A percentile compares a stretch with the other conserved stretches of the same genome.
phyloP scores from a whole-genome alignment of 129 eudicot genomes.

The Flaveria brownii region DNA sequence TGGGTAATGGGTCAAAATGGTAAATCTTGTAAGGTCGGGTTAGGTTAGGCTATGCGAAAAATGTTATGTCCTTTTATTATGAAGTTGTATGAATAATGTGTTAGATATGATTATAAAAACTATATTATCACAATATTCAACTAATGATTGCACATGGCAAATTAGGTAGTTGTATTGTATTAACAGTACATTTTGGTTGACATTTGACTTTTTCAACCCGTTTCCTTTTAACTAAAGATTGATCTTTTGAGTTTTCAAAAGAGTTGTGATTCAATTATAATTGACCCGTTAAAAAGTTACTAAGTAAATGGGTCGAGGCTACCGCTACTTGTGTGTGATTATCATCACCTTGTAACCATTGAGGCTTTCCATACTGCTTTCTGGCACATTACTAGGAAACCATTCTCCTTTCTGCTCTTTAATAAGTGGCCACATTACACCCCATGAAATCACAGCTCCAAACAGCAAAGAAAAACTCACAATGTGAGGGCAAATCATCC shows the following conservation, averaged over 20 bases:
- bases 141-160: too few species aligned
- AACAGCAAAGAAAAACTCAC: slow-evolving; percentile 84
- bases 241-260: too few species aligned
- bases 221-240: background rate
- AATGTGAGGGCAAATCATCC: slow-evolving; percentile 91
- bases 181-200: background rate
- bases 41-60: background rate
- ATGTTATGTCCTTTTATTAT: background rate
- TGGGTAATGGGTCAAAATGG: background rate
- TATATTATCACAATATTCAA: too few species aligned
- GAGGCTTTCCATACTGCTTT: slow-evolving; percentile 76
- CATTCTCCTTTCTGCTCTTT: slow-evolving; percentile 64
- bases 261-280: background rate
- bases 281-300: background rate
- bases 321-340: background rate
- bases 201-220: background rate
- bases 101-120: background rate
- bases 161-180: too few species aligned
- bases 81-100: background rate
- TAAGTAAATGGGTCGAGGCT: background rate
- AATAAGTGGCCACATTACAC: slow-evolving; percentile 92
- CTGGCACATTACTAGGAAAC: slow-evolving; percentile 65
- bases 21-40: background rate
- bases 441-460: slow-evolving; percentile 94
- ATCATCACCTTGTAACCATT: slow-evolving; percentile 79